Evolutionary conservation across 225 moss, liverwort and hornwort species (phyloP), one percentile per base, ranked within the genome.

Genomic region (Physcomitrellopsis africana): DNA sequence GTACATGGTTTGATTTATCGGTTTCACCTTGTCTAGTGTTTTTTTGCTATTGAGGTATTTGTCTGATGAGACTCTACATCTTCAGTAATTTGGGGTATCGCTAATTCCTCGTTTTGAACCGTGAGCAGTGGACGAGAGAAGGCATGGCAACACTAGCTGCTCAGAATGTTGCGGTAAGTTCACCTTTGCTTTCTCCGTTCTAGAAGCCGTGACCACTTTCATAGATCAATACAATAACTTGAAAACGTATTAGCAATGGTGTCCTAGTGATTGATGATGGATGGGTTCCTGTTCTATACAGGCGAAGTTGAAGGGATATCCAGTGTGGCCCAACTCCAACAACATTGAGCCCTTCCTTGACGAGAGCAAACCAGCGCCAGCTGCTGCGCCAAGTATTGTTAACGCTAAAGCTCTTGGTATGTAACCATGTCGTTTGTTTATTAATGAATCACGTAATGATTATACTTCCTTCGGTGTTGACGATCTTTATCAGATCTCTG

Each of bases 141-240:
- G 99, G 99, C 81, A 99, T 99, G 99, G 95, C 99, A 20, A 82
- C 89, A 54, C 87, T 99, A 52, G 99, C 99, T 76, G 99, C 99
- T 52, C 79, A 89, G 79, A 99, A 99, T 73, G 93, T 99, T 70
- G 91, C 84, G 76, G 96, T 95, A 51, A 90, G 90, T 85, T 75
- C 60, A 37, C 32, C 32, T 37, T 37, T 37, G 32, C 4, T 37
- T 0, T 37, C 32, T 4, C 32, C 24, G 24, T 24, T 24, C 24
- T 24, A 24, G 24, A 24, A 24, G 24, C 24, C 24, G 24, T 37
- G 32, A 4, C 32, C 7, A 37, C 32, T 37, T 37, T 37, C 32
- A 12, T 5, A 16, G 2, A 37, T 43, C 17, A 37, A 37, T 7
- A 37, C 7, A 2, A 37, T 37, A 7, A 37, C 32, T 37, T 37